phyloP scores from a whole-genome alignment of 768 basidiomycete genomes.

The Leccinum incarnatum region DNA sequence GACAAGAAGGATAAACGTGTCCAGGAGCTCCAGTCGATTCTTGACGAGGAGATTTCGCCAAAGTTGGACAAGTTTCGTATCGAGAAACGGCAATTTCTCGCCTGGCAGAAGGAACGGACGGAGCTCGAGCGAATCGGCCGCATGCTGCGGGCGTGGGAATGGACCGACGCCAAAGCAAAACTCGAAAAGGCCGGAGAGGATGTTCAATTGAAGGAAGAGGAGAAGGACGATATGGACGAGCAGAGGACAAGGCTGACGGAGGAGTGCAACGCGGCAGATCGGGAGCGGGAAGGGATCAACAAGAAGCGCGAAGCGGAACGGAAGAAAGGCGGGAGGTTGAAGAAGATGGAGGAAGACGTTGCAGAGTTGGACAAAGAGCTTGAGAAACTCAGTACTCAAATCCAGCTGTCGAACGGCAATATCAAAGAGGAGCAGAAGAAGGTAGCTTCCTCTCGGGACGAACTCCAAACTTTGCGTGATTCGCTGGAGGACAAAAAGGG shows the following conservation, averaged over 20 bases:
- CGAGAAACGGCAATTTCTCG: constrained; percentile 86
- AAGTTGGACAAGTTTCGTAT: constrained; percentile 87
- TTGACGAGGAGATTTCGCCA: constrained; percentile 89
- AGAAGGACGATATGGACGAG: constrained; percentile 45
- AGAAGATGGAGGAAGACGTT: constrained; percentile 79
- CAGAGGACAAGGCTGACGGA: constrained; percentile 48
- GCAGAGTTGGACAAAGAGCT: constrained; percentile 74
- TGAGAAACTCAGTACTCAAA: constrained; percentile 80
- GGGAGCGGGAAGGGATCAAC: constrained; percentile 60
- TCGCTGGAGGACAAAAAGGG: constrained; percentile 56
- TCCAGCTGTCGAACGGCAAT: constrained; percentile 72
- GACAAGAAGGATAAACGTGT: constrained; percentile 96
- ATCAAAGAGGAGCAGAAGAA: constrained; percentile 77
- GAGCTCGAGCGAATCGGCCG: constrained; percentile 87
- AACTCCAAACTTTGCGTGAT: constrained; percentile 59
- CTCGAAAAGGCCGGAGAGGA: constrained; percentile 55
- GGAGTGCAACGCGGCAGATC: constrained; percentile 65
- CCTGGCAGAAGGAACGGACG: constrained; percentile 83
- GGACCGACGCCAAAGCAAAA: constrained; percentile 59
- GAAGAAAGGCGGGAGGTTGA: constrained; percentile 89
- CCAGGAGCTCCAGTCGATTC: constrained; percentile 76
- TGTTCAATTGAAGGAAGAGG: constrained; percentile 48
- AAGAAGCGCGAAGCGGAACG: constrained; percentile 83
- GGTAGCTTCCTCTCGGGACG: constrained; percentile 48
- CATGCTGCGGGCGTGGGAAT: constrained; percentile 85